A percentile compares a stretch with the other conserved stretches of the same genome.
Conservation (phyloP, 176 grass and related monocot species). For the Carex kokanica region DNA sequence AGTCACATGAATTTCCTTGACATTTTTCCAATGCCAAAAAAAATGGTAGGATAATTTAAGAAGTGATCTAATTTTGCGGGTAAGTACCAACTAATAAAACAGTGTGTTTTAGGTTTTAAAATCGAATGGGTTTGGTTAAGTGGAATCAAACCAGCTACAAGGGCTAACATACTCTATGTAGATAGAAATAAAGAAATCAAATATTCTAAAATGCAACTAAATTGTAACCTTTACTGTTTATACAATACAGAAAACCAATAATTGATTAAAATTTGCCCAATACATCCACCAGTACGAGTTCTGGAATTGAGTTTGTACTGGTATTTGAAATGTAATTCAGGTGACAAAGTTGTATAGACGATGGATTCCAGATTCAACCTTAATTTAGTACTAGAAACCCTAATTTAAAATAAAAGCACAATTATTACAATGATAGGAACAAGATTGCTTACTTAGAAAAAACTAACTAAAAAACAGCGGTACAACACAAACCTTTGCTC, state of each 20-base stretch:
- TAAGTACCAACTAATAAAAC: background rate
- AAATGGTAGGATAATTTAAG: background rate
- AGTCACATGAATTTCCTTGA: too few species aligned
- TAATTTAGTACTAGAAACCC: background rate
- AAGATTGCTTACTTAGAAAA: background rate
- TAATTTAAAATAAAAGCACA: background rate
- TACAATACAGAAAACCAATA: background rate
- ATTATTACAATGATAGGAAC: background rate
- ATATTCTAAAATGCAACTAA: background rate
- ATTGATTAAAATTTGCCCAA: background rate
- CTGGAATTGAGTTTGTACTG: background rate
- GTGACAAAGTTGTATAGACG: background rate
- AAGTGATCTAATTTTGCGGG: background rate
- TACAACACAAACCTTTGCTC: background rate
- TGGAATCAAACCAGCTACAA: background rate
- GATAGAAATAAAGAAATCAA: background rate
- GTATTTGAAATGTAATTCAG: background rate
- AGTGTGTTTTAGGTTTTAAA: background rate
- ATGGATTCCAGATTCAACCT: background rate
- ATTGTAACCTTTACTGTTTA: background rate
- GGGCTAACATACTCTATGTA: background rate
- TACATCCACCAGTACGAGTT: background rate
- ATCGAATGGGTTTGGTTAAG: background rate
- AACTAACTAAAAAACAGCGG: background rate
- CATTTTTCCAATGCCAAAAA: background rate